These are phyloP conservation scores for Nigrospora osmanthi DNA, from an alignment of 2,329 filamentous ascomycete genomes.

Conservation along the genomic window DNA sequence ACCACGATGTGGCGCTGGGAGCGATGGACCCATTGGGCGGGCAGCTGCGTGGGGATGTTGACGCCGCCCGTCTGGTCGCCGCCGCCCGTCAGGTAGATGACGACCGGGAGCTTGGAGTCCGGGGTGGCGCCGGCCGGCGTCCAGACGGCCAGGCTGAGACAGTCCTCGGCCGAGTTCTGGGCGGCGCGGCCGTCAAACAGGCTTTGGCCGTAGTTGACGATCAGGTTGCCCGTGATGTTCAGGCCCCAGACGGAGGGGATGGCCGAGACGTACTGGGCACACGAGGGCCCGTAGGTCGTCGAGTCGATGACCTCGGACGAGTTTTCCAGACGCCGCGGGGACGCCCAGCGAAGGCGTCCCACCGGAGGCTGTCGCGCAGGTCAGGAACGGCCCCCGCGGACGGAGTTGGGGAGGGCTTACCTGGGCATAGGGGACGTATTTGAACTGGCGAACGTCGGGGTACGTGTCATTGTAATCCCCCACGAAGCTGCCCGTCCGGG, in stretches of 20 bases:
- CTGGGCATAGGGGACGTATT: not conserved
- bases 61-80: constrained; percentile 27
- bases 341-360: constrained; percentile 11
- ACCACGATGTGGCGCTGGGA: constrained; percentile 23
- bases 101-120: constrained; percentile 2
- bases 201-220: not conserved
- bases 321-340: constrained; percentile 5
- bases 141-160: constrained; percentile 30
- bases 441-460: no score
- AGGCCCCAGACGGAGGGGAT: no score
- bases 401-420: not conserved
- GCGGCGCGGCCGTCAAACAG: not conserved
- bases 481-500: no score
- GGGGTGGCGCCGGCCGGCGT: constrained; percentile 16
- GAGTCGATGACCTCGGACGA: not conserved
- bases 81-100: constrained; percentile 20
- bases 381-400: not conserved
- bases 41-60: constrained; percentile 29
- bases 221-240: not conserved
- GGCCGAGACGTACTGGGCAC: no score
- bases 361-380: constrained; percentile 16
- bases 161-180: constrained; percentile 19
- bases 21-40: constrained; percentile 23
- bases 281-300: not conserved
- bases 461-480: no score